Base-by-base conservation (phyloP, 306 rosid species). In the Corylus heterophylla region DNA sequence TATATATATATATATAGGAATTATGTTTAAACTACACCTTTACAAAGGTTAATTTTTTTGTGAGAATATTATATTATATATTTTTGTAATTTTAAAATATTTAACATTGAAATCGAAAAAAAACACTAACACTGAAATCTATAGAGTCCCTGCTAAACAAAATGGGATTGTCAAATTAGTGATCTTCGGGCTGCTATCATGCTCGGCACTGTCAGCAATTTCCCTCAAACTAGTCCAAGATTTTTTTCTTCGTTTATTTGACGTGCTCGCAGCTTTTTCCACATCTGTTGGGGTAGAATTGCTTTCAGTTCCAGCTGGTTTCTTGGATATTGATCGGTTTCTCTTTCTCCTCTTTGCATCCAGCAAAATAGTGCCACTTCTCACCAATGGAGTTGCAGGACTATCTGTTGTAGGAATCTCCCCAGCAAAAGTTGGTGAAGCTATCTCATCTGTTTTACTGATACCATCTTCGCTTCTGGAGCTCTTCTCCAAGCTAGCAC, bases 161-260 rank as follows among this genome's bases (percentile, higher is more conserved):
- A 92, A 87, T 17, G 89, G 93, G 63, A 90, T 78, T 44, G 80
- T 48, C 77, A 87, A 80, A 78, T 83, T 74, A 25, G 78, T 63
- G 29, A 79, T 12, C 42, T 70, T 76, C 13, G 10, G 55, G n/a
- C 52, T 82, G 31, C 81, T 76, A 14, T 42, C 81, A 22, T 58
- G 80, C 64, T 85, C 83, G 2, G 81, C 84, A n/a, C 74, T 78
- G 44, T 76, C 78, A 67, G 87, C 94, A 58, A 87, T 83, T 75
- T 90, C 93, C 85, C 90, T 94, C 83, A 94, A 92, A 84, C 93
- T 87, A 17, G 92, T 87, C 96, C 98, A 92, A 55, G 87, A 81
- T 77, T 87, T 92, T 85, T 78, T 83, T 56, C 91, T 80, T 59
- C 92, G 76, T 86, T 88, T 92, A 64, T 83, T 87, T 3, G 85